Evolutionary conservation across 179 eudicot species (phyloP), one percentile per base, ranked within the genome.

Genomic region (Silene vulgaris): DNA sequence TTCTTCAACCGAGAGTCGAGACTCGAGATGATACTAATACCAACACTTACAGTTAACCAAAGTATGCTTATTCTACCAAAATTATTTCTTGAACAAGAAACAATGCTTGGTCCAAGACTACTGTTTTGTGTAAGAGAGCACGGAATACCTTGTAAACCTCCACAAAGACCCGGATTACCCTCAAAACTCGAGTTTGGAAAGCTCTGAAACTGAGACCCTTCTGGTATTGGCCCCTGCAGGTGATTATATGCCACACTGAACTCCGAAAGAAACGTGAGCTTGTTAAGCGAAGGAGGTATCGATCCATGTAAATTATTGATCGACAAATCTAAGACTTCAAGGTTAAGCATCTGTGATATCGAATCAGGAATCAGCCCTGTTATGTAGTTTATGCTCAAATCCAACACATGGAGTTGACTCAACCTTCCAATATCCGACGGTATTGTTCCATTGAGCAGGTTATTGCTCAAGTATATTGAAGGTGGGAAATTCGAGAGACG

Each of bases 161-260:
- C 92, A 76, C 93, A 91, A 79, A 91, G 92, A 66, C 90, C 96
- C 14, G 84, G 80, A 77, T 91, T 91, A 11, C 94, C 97, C 30
- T 87, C 97, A 62, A 87, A 91, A 82, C 97, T 89, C 57, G 94
- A 88, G 79, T 73, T 82, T 4, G 90, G 83, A 72, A 91, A 91
- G 76, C 87, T 82, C 21, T 76, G 79, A 80, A 91, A 91, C 78
- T 91, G 94, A 13, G 83, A 85, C 26, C 90, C 90, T 0, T 74
- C 81, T 12, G 97, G 97, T 67, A 89, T 88, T 32, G 77, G 65
- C 21, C 97, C 97, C 48, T 61, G 76, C 74, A 91, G 84, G 69
- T 85, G 86, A 80, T 91, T 91, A 74, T 87, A 67, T 17, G 94
- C 97, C 54, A 91, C 97, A 56, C 89, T 84, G 75, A 91, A 91